These are phyloP conservation scores for Emmonsiellopsis sp. DNA, from an alignment of 2,329 filamentous ascomycete species.

Conservation along the genomic window DNA sequence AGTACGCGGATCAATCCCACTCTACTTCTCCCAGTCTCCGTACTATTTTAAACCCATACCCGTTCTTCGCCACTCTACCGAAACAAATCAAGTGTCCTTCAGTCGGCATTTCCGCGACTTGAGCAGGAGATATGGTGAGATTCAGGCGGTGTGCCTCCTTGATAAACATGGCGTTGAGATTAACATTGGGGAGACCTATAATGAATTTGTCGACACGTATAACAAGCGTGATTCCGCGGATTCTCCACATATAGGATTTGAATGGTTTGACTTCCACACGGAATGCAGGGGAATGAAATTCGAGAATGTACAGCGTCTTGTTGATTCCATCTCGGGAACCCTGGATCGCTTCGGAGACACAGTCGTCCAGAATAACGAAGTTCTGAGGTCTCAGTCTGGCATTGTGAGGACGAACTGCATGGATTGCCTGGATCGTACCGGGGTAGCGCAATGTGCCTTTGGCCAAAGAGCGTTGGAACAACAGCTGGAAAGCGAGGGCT, in stretches of 20 bases:
- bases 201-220: conserved; percentile 55
- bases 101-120: conserved; percentile 68
- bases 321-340: conserved; percentile 59
- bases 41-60: conserved; percentile 88
- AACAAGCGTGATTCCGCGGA: conserved; percentile 53
- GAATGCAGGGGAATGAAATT: conserved; percentile 96
- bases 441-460: conserved; percentile 89
- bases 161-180: conserved; percentile 80
- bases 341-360: conserved; percentile 66
- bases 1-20: conserved; percentile 77
- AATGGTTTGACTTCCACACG: conserved; percentile 96
- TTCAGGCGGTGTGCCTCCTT: conserved; percentile 76
- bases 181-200: conserved; percentile 68
- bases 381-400: conserved; percentile 52
- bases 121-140: conserved; percentile 57
- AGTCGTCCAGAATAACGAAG: conserved; percentile 39
- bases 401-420: conserved; percentile 94
- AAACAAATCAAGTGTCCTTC: conserved; percentile 70
- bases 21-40: conserved; percentile 91
- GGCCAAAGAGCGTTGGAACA: conserved; percentile 71
- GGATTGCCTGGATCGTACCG: conserved; percentile 94
- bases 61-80: conserved; percentile 67
- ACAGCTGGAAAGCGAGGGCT: conserved; percentile 67
- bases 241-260: conserved; percentile 53
- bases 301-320: conserved; percentile 76